These are phyloP conservation scores for Ophiostoma populinum DNA, from an alignment of 2,329 filamentous ascomycete species.

Conservation along the genomic window DNA sequence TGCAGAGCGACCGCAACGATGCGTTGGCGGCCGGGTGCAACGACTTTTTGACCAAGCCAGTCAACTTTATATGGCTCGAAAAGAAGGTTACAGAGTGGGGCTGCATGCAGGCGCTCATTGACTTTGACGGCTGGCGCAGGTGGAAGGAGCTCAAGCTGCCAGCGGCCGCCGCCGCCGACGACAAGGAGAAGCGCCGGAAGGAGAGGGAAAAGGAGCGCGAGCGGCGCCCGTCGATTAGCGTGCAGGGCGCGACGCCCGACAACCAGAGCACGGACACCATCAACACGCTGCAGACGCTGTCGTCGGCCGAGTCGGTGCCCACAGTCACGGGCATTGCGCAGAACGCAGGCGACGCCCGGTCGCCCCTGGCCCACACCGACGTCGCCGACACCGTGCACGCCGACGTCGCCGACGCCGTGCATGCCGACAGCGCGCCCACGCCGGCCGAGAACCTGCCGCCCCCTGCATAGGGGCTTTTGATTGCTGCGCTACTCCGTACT, in stretches of 20 bases:
- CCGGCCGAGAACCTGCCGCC: too few relatives aligned
- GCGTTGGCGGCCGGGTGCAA: slow-evolving; percentile 92
- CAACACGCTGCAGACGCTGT: slow-evolving; percentile 1
- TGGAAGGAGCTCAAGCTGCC: slow-evolving; percentile 58
- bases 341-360: background rate
- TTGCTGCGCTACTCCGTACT: too few relatives aligned
- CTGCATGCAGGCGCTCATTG: slow-evolving; percentile 97
- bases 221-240: slow-evolving; percentile 1
- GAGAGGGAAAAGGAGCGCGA: too few relatives aligned
- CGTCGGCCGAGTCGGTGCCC: background rate
- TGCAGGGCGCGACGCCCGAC: background rate
- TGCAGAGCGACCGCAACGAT: slow-evolving; percentile 91
- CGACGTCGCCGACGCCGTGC: too few relatives aligned
- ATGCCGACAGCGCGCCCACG: too few relatives aligned
- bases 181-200: background rate
- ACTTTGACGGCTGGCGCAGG: slow-evolving; percentile 93
- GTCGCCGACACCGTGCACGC: background rate
- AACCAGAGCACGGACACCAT: slow-evolving; percentile 3
- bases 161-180: background rate
- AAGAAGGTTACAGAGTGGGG: slow-evolving; percentile 99
- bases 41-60: slow-evolving; percentile 96
- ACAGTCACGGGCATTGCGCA: background rate
- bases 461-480: too few relatives aligned
- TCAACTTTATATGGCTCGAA: slow-evolving; percentile 94
- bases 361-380: background rate